Base-by-base conservation (phyloP, 306 rosid species). In the Trifolium fragiferum region DNA sequence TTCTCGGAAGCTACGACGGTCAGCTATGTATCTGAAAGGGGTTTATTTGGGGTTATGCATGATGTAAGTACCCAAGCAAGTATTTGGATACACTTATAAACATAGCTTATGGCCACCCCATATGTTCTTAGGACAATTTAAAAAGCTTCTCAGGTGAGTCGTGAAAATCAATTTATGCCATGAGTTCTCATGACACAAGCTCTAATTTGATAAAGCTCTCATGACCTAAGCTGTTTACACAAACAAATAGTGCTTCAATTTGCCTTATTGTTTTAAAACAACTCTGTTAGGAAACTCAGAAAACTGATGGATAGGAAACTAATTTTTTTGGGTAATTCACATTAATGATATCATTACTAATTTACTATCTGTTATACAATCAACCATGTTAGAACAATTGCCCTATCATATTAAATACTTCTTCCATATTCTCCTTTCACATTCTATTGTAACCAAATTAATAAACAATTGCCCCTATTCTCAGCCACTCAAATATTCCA, bases 251-350 rank as follows among this genome's bases (percentile, higher is more conserved):
- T 14, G 21, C 4, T 66, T 23, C 38, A 10, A 8, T 44, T 43
- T 14, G 6, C 54, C 5, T 66, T 13, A 41, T 66, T 66, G 54
- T 41, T 66, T 41, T 15, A 12, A 12, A 43, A 23, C 54, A 66
- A n/a, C 71, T 66, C 12, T 32, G 21, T 60, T 60, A 15, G 41
- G 38, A 59, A 59, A 27, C 41, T 59, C 5, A 27, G 6, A 44
- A 59, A 59, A 30, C 66, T 25, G n/a, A 60, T 60, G 20, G 43
- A 32, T 60, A 30, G 43, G 66, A 60, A 30, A n/a, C 66, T 60
- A 16, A 8, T 7, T 60, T 60, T 60, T 60, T 11, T 14, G 10
- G 15, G 5, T 16, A 32, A 7, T 15, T 60, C 43, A 32, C 20
- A 14, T 5, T 15, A 14, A 32, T 30, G 21, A 30, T n/a, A 15